Base-by-base conservation (phyloP, 1,284 basidiomycete genomes). In the Cystobasidium slooffiae region DNA sequence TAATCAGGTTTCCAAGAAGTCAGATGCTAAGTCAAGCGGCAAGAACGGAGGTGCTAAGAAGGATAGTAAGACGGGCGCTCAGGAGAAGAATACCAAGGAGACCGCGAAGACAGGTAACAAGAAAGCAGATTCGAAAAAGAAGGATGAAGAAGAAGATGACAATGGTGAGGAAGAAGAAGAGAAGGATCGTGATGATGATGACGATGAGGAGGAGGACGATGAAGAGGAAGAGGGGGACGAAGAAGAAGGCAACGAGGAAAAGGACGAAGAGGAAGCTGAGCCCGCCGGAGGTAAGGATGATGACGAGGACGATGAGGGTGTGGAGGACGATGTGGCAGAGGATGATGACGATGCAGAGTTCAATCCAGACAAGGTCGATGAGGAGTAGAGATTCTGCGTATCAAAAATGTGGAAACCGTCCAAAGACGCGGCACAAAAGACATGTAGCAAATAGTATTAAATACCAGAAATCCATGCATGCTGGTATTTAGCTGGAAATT, bases 281-380 rank as follows among this genome's bases (percentile, higher is more conserved):
- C 37, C 1, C 31, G 51, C 37, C n/a, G 65, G 41, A 9, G 39
- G 37, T 24, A 20, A 18, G 7, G 70, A 72, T 20, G 78, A 76
- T 56, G 64, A 72, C 53, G 77, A 55, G 1, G 61, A 72, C 3
- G 61, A 43, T 0, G 69, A 64, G 10, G 79, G 41, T 56, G 72
- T 76, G 1, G 77, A 81, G 16, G 78, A 83, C 7, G 82, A 81
- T 80, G 78, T 81, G 74, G 61, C 81, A 37, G 82, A 81, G 18
- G 68, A 67, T 44, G 78, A 80, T 39, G 78, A 78, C 0, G 76
- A 78, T 55, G 68, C 75, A 47, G 75, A 68, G 14, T 75, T 76
- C 51, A 66, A 31, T 46, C 58, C 41, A 12, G 69, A 58, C 52
- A 65, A 72, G 24, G 65, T 47, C n/a, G 68, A 75, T 51, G 66